Evolutionary conservation across 2,329 filamentous ascomycete genomes (phyloP).

Genomic region (Rhytidhysteron rufulum): DNA sequence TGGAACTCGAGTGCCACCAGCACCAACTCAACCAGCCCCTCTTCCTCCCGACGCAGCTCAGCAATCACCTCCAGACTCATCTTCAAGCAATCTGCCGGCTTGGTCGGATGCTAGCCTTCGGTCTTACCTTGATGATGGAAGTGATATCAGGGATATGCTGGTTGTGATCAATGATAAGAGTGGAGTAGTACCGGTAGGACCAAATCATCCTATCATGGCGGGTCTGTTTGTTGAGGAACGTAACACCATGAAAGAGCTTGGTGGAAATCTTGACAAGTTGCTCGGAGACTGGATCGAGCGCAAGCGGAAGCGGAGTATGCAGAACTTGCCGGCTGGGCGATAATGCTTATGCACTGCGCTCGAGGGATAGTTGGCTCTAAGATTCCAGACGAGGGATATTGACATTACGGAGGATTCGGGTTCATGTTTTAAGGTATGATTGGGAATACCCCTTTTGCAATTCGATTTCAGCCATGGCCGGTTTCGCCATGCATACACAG

Average conservation of each 20-base stretch:
- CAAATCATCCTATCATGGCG: constrained; percentile 80
- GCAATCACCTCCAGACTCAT: constrained; percentile 25
- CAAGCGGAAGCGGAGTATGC: constrained; percentile 26
- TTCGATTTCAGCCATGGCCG: too few species aligned
- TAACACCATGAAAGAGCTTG: constrained; percentile 80
- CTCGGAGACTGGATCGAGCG: constrained; percentile 71
- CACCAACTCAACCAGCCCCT: constrained; percentile 36
- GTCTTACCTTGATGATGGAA: constrained; percentile 85
- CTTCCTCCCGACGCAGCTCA: constrained; percentile 20
- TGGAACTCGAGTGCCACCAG: constrained; percentile 14
- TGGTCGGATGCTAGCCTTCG: constrained; percentile 88
- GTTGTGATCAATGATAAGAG: constrained; percentile 91
- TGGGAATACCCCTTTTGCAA: too few species aligned
- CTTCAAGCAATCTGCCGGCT: constrained; percentile 52
- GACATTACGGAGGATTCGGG: too few species aligned
- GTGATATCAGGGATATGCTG: constrained; percentile 84
- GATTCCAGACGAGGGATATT: too few species aligned
- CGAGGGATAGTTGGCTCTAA: too few species aligned
- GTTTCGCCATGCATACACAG: too few species aligned
- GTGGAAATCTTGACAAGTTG: constrained; percentile 83
- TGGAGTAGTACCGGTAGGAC: constrained; percentile 70
- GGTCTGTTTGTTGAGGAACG: constrained; percentile 84
- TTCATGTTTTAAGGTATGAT: too few species aligned
- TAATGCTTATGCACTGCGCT: not conserved
- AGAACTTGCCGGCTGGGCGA: not conserved